A percentile compares a stretch with the other conserved stretches of the same genome.
Conservation (phyloP, 495 filamentous ascomycete genomes). For the Daldinia bambusicola region DNA sequence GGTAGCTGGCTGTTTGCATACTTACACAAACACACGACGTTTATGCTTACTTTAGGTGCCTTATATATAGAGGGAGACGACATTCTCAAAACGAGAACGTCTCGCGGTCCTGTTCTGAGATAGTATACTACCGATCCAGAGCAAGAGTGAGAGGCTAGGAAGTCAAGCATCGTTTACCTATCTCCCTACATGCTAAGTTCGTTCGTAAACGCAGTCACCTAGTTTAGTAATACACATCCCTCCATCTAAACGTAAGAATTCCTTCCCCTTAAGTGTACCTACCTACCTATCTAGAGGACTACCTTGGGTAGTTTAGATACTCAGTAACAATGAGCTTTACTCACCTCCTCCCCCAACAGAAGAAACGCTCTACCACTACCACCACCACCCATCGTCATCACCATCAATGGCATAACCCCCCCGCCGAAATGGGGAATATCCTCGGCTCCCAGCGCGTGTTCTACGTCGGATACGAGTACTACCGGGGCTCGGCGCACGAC, state of each 20-base stretch:
- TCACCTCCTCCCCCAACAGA: neutral
- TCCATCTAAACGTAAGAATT: too few species aligned
- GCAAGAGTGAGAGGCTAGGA: too few species aligned
- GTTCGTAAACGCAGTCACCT: too few species aligned
- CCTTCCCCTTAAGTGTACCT: too few species aligned
- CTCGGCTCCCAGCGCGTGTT: slow-evolving; percentile 20
- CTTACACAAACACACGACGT: neutral
- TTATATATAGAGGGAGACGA: neutral
- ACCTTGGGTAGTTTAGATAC: too few species aligned
- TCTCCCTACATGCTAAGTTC: too few species aligned
- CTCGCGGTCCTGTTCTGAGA: neutral
- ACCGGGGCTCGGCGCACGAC: neutral
- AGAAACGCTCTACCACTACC: neutral
- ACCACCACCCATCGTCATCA: too few species aligned
- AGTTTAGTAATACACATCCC: too few species aligned
- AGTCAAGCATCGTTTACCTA: too few species aligned
- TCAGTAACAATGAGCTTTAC: neutral
- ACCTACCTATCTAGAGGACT: too few species aligned
- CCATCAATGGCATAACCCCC: neutral
- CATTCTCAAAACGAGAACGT: neutral
- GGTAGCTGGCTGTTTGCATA: neutral
- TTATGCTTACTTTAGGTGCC: neutral
- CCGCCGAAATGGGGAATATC: slow-evolving; percentile 32
- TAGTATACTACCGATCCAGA: too few species aligned
- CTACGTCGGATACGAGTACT: slow-evolving; percentile 17